Conservation (phyloP, 1,284 basidiomycete genomes). For the Ustilago xerochloae region DNA sequence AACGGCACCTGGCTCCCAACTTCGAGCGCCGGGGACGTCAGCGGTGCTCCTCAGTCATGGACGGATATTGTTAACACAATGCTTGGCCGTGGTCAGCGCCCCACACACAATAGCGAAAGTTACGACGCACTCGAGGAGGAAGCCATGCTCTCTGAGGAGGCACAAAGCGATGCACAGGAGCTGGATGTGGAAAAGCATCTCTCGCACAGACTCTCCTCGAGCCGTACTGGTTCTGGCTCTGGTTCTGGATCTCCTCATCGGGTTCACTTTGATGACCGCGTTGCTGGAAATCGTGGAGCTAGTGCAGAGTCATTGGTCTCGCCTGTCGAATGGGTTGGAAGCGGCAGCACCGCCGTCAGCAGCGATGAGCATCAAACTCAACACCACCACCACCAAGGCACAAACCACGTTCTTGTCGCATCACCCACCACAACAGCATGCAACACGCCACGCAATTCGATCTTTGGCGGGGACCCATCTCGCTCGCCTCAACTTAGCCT, state of each 20-base stretch:
- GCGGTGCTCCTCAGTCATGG: constrained; percentile 10
- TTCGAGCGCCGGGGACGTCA: not conserved
- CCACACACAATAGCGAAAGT: constrained; percentile 9
- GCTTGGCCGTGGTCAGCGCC: constrained; percentile 16
- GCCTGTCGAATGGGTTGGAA: constrained; percentile 34
- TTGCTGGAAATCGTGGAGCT: constrained; percentile 1
- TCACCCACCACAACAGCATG: constrained; percentile 49
- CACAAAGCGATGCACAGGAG: constrained; percentile 31
- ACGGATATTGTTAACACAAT: constrained; percentile 17
- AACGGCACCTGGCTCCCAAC: constrained; percentile 12
- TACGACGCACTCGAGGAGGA: constrained; percentile 44
- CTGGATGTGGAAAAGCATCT: constrained; percentile 33
- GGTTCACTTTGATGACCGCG: constrained; percentile 41
- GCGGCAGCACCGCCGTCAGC: constrained; percentile 33
- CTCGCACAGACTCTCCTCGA: constrained; percentile 4
- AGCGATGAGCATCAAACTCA: constrained; percentile 6
- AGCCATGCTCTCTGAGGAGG: constrained; percentile 34
- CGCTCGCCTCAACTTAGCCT: constrained; percentile 10
- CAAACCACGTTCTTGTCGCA: constrained; percentile 14
- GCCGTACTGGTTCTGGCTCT: constrained; percentile 4
- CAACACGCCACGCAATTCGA: constrained; percentile 46
- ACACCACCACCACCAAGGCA: not conserved
- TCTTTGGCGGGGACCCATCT: constrained; percentile 23
- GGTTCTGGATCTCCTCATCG: constrained; percentile 36
- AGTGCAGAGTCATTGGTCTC: constrained; percentile 32